phyloP scores from a whole-genome alignment of 257 asterid species.

The Mitragyna speciosa region DNA sequence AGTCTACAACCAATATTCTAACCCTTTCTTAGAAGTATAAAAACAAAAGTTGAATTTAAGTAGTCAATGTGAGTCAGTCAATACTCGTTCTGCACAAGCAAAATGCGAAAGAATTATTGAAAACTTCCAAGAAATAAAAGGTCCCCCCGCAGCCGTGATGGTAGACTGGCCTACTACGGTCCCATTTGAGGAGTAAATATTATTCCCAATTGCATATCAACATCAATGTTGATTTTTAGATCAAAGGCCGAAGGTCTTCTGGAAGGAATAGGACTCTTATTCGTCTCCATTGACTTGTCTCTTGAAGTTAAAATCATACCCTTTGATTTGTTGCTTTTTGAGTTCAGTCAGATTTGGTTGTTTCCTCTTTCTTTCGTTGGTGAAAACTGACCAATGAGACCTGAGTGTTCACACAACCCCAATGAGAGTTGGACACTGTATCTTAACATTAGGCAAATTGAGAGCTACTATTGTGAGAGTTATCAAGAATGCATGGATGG shows the following conservation, averaged over 20 bases:
- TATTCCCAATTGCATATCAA: constrained; percentile 18
- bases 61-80: constrained; percentile 29
- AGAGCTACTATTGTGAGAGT: background rate
- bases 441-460: background rate
- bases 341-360: background rate
- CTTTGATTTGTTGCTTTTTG: background rate
- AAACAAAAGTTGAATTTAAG: background rate
- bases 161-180: constrained; percentile 13
- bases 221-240: constrained; percentile 6
- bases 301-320: background rate
- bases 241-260: background rate
- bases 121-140: constrained; percentile 12
- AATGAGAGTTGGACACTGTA: background rate
- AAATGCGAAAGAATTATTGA: constrained; percentile 11
- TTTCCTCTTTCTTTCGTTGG: background rate
- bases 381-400: background rate
- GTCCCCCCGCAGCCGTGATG: constrained; percentile 4
- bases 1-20: background rate
- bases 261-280: background rate
- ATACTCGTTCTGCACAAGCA: constrained; percentile 17
- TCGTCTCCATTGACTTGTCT: background rate
- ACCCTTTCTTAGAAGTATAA: background rate
- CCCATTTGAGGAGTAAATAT: constrained; percentile 3
- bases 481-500: constrained; percentile 11
- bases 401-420: background rate